phyloP scores from a whole-genome alignment of 345 rosid species.

The Hibiscus mutabilis region DNA sequence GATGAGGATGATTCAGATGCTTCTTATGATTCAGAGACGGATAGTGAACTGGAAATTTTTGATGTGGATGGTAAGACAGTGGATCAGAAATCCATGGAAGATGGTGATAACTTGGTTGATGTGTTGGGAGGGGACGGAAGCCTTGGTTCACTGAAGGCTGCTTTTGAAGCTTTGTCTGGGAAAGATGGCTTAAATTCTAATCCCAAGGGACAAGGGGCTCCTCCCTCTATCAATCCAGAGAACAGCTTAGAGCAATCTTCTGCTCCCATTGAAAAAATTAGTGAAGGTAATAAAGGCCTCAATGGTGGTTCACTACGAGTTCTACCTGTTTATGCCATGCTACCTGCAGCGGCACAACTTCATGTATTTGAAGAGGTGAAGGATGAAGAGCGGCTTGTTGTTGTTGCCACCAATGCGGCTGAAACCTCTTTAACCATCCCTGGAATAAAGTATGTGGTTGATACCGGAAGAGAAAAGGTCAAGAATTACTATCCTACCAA shows the following conservation, averaged over 20 bases:
- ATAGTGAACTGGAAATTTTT: slow-evolving; percentile 56
- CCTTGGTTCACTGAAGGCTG: slow-evolving; percentile 60
- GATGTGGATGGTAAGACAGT: slow-evolving; percentile 26
- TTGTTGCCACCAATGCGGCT: slow-evolving; percentile 92
- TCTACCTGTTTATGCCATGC: slow-evolving; percentile 88
- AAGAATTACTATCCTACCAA: slow-evolving; percentile 63
- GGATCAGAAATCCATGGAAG: slow-evolving; percentile 21
- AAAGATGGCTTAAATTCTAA: slow-evolving; percentile 23
- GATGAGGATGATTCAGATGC: slow-evolving; percentile 42
- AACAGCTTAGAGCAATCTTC: slow-evolving; percentile 21
- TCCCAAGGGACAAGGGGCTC: slow-evolving; percentile 13
- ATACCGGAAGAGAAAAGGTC: slow-evolving; percentile 85
- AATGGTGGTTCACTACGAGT: slow-evolving; percentile 37
- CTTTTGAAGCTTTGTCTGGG: slow-evolving; percentile 61
- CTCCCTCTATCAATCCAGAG: slow-evolving; percentile 11
- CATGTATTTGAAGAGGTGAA: slow-evolving; percentile 65
- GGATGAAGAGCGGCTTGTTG: slow-evolving; percentile 80
- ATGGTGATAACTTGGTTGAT: slow-evolving; percentile 22
- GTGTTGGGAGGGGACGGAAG: slow-evolving; percentile 32
- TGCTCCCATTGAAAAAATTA: slow-evolving; percentile 16
- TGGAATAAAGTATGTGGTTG: slow-evolving; percentile 89
- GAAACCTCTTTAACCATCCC: slow-evolving; percentile 95
- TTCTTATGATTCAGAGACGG: slow-evolving; percentile 44
- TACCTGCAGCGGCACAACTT: slow-evolving; percentile 81
- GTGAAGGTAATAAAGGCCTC: slow-evolving; percentile 19